phyloP scores from a whole-genome alignment of 345 rosid genomes.

The Bruguiera sexangula region DNA sequence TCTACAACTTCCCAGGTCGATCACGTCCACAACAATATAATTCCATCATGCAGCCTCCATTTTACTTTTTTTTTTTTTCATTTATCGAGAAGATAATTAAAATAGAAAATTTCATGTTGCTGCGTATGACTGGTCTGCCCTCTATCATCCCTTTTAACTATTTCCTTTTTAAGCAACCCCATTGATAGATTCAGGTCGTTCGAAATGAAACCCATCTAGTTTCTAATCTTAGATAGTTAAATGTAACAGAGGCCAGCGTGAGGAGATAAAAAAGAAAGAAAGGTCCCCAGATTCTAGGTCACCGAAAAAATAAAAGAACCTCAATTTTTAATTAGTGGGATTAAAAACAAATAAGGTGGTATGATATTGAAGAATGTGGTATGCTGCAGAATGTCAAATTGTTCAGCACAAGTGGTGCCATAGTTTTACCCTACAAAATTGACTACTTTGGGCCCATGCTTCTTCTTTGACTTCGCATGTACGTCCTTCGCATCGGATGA shows the following conservation, averaged over 20 bases:
- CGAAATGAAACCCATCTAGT: no score
- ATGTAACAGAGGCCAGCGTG: no score
- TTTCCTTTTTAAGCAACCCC: no score
- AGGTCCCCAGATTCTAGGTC: no score
- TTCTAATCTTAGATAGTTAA: no score
- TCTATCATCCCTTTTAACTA: no score
- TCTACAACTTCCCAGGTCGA: slow-evolving; percentile 19
- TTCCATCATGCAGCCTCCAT: background rate
- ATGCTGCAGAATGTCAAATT: background rate
- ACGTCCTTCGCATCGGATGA: slow-evolving; percentile 25
- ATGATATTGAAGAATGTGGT: background rate
- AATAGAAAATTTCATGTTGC: background rate
- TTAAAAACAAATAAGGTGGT: no score
- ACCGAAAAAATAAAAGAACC: no score
- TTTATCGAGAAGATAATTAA: background rate
- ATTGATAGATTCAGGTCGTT: no score
- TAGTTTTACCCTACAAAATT: slow-evolving; percentile 48
- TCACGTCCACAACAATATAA: slow-evolving; percentile 25
- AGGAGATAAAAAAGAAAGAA: no score
- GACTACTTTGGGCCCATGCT: slow-evolving; percentile 66
- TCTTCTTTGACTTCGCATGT: slow-evolving; percentile 42
- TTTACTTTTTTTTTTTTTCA: background rate
- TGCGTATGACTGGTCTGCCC: background rate
- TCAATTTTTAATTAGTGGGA: no score
- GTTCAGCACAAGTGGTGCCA: background rate